Percentiles rank a stretch among this genome's conserved stretches.
phyloP scores from a whole-genome alignment of 805 yeast species.

The Myxozyma nipponensis region DNA sequence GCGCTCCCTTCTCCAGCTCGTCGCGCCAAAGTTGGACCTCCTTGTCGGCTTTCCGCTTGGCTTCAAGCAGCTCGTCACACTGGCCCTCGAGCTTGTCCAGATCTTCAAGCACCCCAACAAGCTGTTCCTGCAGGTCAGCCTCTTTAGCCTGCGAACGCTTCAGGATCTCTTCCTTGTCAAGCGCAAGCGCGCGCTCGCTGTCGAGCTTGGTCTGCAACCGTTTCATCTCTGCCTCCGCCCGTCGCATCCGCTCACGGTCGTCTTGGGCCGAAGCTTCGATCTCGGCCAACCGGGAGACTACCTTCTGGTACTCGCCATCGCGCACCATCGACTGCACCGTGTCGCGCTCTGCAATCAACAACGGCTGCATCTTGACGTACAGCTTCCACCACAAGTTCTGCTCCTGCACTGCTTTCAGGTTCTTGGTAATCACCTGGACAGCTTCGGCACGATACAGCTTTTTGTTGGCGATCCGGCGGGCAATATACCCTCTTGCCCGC shows the following conservation, averaged over 20 bases:
- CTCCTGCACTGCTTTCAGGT: conserved; percentile 48
- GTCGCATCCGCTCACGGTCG: conserved; percentile 30
- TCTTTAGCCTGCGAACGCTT: conserved; percentile 45
- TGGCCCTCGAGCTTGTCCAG: conserved; percentile 35
- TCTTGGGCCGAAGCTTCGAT: conserved; percentile 34
- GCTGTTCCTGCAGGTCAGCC: conserved; percentile 35
- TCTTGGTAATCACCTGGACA: conserved; percentile 60
- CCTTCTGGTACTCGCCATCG: conserved; percentile 25
- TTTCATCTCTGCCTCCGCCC: conserved; percentile 32
- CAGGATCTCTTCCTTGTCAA: conserved; percentile 48
- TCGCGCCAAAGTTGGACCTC: conserved; percentile 36
- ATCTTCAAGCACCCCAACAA: conserved; percentile 34
- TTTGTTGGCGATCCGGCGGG: conserved; percentile 47
- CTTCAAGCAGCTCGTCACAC: conserved; percentile 35
- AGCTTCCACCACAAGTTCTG: conserved; percentile 77
- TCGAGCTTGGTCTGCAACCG: conserved; percentile 37
- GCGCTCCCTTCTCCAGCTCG: conserved; percentile 38
- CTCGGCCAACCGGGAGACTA: conserved; percentile 35
- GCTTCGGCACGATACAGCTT: conserved; percentile 64
- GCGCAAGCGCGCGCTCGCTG: conserved; percentile 44
- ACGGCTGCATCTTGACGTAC: conserved; percentile 67
- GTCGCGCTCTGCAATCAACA: conserved; percentile 61
- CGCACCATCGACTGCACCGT: conserved; percentile 42
- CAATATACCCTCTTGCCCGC: conserved; percentile 56
- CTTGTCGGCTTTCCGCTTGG: conserved; percentile 36